Evolutionary conservation across 140 eudicot species (phyloP), one percentile per base, ranked within the genome.

Genomic region (Ambrosia hybrid): DNA sequence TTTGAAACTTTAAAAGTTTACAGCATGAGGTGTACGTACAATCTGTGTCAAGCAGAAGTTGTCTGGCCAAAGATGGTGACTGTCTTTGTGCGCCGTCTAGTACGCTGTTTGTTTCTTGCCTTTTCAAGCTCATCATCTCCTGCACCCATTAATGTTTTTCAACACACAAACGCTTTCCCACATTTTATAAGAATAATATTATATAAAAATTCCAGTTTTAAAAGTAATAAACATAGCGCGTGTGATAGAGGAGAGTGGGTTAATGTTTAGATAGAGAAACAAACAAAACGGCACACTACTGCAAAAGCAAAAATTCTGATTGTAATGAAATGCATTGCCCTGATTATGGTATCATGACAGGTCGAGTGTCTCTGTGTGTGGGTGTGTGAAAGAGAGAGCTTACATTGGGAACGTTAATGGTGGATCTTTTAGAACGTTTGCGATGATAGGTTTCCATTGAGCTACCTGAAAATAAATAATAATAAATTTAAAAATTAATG

Each of bases 391-490:
- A 72, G 74, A 67, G 60, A 30, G 53, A 26, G 57, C 66, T 69
- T 73, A 80, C 84, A 41, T 58, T 55, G 80, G 8, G 57, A 9
- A 51, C 46, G 70, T 8, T 57, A 61, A 51, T 75, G 70, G 72
- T 17, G 48, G 74, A 62, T 65, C 79, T 74, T 68, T 60, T 74
- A 51, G 76, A 80, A 39, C 84, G 77, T 68, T 75, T 80, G 33
- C 84, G 84, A 60, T 80, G 80, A 39, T 80, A 80, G 5, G 84
- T 75, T 49, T 80, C 84, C 84, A 80, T 75, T 57, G 37, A 45
- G 58, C 34, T 38, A 41, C 61, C 30, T 11, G 14, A 56, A 56
- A 65, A 4, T 48, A 14, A 39, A 8, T 0, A 30, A 30, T 14
- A 11, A 39, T 64, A 34, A 3, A 38, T 7, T 6, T 2, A 21